These are phyloP conservation scores for Coniochaeta prunicola DNA, from an alignment of 2,329 filamentous ascomycete genomes.

Conservation along the genomic window DNA sequence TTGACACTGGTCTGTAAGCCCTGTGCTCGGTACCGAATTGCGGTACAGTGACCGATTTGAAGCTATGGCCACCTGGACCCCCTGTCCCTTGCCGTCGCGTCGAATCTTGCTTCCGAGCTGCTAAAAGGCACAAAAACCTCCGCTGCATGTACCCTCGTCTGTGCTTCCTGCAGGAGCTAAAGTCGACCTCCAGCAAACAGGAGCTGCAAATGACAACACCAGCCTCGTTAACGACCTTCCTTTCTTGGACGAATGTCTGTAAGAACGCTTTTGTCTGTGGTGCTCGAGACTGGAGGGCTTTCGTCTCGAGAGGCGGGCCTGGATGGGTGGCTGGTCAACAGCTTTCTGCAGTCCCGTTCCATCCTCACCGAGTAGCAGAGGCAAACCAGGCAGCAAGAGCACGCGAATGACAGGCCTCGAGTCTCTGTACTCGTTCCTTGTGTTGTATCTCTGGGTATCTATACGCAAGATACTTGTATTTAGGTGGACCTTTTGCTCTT, in stretches of 20 bases:
- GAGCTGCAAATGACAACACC: not conserved
- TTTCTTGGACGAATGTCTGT: not conserved
- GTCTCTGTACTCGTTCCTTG: not conserved
- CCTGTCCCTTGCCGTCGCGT: not conserved
- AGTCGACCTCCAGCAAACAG: not conserved
- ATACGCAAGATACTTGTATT: not conserved
- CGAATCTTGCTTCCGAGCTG: not conserved
- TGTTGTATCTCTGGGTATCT: not conserved
- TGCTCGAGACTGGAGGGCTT: not conserved
- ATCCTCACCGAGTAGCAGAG: not conserved
- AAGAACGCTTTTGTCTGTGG: not conserved
- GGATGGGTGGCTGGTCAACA: not conserved
- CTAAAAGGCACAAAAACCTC: not conserved
- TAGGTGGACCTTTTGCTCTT: no score
- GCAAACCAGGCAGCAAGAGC: no score
- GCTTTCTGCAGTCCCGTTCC: not conserved
- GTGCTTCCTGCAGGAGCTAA: constrained; percentile 1
- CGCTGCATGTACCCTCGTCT: not conserved
- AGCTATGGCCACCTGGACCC: not conserved
- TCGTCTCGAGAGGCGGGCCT: not conserved
- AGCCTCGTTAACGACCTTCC: not conserved
- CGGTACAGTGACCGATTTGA: not conserved
- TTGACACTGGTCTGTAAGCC: not conserved
- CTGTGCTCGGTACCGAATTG: not conserved
- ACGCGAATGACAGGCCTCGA: no score